Conservation (phyloP, 2,329 filamentous ascomycete species). For the Colletotrichum sp. region DNA sequence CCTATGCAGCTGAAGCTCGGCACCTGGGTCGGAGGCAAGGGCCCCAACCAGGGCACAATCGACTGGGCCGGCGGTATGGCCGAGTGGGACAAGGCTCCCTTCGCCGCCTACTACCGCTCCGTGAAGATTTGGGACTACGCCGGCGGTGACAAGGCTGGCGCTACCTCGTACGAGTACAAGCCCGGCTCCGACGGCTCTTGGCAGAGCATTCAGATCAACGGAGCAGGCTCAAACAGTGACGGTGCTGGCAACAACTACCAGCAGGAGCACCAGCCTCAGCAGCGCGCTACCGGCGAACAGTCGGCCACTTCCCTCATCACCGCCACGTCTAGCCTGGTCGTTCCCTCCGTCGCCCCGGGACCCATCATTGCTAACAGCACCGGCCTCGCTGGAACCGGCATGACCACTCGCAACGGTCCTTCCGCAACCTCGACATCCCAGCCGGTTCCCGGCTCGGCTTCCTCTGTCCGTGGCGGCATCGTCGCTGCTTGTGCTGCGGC, state of each 20-base stretch:
- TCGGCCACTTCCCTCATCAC: neutral
- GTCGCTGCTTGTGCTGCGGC: neutral
- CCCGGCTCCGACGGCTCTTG: slow-evolving; percentile 28
- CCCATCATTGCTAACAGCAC: neutral
- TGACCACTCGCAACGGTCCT: slow-evolving; percentile 34
- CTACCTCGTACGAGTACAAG: slow-evolving; percentile 31
- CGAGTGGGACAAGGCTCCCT: slow-evolving; percentile 31
- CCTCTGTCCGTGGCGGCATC: neutral
- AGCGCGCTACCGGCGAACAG: neutral
- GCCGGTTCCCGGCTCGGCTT: neutral
- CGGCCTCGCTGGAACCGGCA: slow-evolving; percentile 8
- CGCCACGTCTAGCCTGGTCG: slow-evolving; percentile 33
- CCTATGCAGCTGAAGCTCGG: slow-evolving; percentile 71
- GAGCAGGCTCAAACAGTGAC: slow-evolving; percentile 28
- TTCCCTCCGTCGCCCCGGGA: slow-evolving; percentile 24
- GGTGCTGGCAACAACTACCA: neutral
- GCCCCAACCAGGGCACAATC: slow-evolving; percentile 60
- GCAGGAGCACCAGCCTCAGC: neutral
- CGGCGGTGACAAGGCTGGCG: slow-evolving; percentile 27
- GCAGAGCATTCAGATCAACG: slow-evolving; percentile 31
- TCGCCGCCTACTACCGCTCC: slow-evolving; percentile 27
- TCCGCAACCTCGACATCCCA: neutral
- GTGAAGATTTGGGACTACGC: slow-evolving; percentile 33
- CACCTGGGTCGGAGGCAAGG: slow-evolving; percentile 57
- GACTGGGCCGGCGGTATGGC: slow-evolving; percentile 68